These are phyloP conservation scores for Nicotiana sylvestris DNA, from an alignment of 257 asterid genomes.

Conservation along the genomic window DNA sequence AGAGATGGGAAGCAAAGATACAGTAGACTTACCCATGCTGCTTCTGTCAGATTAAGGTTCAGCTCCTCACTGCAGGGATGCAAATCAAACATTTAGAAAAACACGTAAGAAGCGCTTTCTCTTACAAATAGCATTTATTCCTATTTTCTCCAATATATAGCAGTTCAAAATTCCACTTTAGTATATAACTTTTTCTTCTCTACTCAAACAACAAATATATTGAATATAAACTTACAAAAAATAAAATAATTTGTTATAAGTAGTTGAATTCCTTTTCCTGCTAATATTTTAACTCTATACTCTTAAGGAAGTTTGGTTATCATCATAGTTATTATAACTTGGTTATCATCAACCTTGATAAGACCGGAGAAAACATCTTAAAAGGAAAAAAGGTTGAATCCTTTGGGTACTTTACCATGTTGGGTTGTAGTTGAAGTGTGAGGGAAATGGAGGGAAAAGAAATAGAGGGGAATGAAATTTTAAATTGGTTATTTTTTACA, in stretches of 20 bases:
- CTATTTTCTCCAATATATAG: neutral
- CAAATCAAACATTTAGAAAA: neutral
- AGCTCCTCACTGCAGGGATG: slow-evolving; percentile 84
- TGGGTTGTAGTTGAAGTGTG: no score
- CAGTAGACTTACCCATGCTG: slow-evolving; percentile 78
- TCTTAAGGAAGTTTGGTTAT: neutral
- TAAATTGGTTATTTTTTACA: no score
- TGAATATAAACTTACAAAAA: neutral
- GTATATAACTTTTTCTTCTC: neutral
- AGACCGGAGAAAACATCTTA: neutral
- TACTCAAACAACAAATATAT: neutral
- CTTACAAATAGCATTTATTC: neutral
- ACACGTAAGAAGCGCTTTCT: no score
- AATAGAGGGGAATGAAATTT: no score
- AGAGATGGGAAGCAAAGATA: slow-evolving; percentile 6
- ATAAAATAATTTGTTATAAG: neutral
- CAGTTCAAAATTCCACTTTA: neutral
- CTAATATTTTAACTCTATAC: neutral
- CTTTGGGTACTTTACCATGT: neutral
- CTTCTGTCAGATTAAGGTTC: slow-evolving; percentile 84
- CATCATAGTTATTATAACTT: neutral
- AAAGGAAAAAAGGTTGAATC: neutral
- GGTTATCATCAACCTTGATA: neutral
- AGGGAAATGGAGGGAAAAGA: no score
- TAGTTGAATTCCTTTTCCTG: neutral